phyloP scores from a whole-genome alignment of 169 alveolate genomes.

The Perkinsus chesapeaki region DNA sequence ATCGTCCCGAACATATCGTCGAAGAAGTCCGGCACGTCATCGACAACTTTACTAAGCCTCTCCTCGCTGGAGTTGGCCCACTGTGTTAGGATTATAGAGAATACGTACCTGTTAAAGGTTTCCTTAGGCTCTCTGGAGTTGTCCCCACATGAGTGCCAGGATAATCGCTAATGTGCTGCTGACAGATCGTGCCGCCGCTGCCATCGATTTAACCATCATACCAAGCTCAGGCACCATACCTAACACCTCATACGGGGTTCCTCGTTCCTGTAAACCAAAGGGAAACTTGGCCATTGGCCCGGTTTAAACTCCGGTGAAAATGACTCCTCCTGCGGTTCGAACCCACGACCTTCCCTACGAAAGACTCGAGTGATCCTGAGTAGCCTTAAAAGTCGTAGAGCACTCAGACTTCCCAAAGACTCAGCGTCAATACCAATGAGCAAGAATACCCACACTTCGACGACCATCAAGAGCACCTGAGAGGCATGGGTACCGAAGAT shows the following conservation, averaged over 20 bases:
- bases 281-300: too few relatives aligned
- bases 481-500: too few relatives aligned
- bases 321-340: too few relatives aligned
- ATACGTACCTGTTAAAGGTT: not conserved
- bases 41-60: not conserved
- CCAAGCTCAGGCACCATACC: constrained; percentile 6
- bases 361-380: not conserved
- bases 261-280: too few relatives aligned
- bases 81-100: not conserved
- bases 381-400: not conserved
- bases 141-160: too few relatives aligned
- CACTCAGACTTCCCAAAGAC: not conserved
- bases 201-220: constrained; percentile 8
- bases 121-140: too few relatives aligned
- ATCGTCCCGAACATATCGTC: not conserved
- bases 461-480: constrained; percentile 9
- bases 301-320: too few relatives aligned
- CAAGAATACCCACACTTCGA: not conserved
- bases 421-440: not conserved
- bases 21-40: not conserved
- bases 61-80: not conserved
- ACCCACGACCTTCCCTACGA: too few relatives aligned
- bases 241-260: too few relatives aligned
- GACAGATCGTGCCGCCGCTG: not conserved
- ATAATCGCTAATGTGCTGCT: too few relatives aligned